phyloP scores from a whole-genome alignment of 179 eudicot species.

The Beta corolliflora region DNA sequence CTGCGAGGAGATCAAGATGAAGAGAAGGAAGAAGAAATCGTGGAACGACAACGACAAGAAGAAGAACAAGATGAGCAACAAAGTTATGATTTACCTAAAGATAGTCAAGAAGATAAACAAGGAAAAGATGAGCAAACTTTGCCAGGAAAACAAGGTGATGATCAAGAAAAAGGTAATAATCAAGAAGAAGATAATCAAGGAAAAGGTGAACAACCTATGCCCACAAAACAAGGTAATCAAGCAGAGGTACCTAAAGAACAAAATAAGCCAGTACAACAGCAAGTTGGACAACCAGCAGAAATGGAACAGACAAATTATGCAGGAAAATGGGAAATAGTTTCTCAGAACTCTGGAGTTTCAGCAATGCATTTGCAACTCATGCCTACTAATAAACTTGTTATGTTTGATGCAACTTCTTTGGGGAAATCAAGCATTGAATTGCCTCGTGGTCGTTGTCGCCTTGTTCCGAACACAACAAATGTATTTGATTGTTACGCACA shows the following conservation, averaged over 20 bases:
- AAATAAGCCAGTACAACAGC: background rate
- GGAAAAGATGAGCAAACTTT: too few relatives aligned
- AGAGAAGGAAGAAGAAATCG: background rate
- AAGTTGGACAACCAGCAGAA: background rate
- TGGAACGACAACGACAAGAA: background rate
- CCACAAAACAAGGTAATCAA: background rate
- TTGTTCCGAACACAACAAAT: background rate
- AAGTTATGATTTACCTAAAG: too few relatives aligned
- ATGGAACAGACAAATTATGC: slow-evolving; percentile 29
- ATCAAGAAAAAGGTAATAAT: background rate
- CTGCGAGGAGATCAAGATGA: background rate
- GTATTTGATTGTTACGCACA: slow-evolving; percentile 42
- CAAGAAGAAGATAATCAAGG: too few relatives aligned
- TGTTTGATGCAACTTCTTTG: slow-evolving; percentile 60
- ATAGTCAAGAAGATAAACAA: too few relatives aligned
- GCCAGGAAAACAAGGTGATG: too few relatives aligned
- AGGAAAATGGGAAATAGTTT: slow-evolving; percentile 53
- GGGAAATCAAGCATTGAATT: slow-evolving; percentile 52
- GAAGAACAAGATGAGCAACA: background rate
- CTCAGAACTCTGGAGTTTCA: slow-evolving; percentile 51
- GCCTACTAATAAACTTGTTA: slow-evolving; percentile 62
- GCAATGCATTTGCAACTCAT: slow-evolving; percentile 90
- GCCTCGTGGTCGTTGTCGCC: slow-evolving; percentile 22
- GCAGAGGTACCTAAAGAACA: background rate
- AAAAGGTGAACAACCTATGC: too few relatives aligned